Evolutionary conservation across 176 grass and related monocot species (phyloP).

Genomic region (Zoysia japonica): DNA sequence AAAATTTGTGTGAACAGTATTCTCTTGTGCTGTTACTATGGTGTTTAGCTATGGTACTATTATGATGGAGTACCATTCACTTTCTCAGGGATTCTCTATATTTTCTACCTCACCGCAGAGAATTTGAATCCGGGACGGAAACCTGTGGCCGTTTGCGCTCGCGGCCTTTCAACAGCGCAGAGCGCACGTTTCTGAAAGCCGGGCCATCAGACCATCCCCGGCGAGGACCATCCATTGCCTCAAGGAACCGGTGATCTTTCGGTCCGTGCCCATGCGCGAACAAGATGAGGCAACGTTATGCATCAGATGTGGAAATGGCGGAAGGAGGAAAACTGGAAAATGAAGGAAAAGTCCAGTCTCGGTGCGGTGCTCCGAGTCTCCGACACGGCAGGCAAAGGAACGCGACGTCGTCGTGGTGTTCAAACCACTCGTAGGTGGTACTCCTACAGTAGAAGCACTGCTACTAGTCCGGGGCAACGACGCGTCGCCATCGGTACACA

Average conservation of each 20-base stretch:
- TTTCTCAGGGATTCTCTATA: too few relatives aligned
- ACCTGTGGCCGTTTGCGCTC: neutral
- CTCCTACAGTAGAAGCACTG: too few relatives aligned
- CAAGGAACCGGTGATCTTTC: neutral
- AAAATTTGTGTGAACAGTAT: too few relatives aligned
- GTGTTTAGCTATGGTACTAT: too few relatives aligned
- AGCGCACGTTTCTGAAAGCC: conserved; percentile 19
- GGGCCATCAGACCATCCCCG: conserved; percentile 5
- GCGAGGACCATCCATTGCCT: neutral
- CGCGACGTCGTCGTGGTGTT: neutral
- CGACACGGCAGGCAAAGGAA: neutral
- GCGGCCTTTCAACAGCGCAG: neutral
- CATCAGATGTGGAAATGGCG: neutral
- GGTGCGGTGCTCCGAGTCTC: neutral
- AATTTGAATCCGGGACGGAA: neutral
- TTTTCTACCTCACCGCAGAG: too few relatives aligned
- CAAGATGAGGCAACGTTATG: neutral
- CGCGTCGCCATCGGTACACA: neutral
- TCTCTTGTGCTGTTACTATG: too few relatives aligned
- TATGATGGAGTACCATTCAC: too few relatives aligned
- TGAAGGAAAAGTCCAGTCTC: neutral
- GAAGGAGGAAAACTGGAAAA: too few relatives aligned
- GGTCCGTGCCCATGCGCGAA: neutral
- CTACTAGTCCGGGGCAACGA: neutral
- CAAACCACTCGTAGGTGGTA: neutral